Evolutionary conservation across 441 rosid genomes (phyloP).

Genomic region (Theobroma grandiflorum): DNA sequence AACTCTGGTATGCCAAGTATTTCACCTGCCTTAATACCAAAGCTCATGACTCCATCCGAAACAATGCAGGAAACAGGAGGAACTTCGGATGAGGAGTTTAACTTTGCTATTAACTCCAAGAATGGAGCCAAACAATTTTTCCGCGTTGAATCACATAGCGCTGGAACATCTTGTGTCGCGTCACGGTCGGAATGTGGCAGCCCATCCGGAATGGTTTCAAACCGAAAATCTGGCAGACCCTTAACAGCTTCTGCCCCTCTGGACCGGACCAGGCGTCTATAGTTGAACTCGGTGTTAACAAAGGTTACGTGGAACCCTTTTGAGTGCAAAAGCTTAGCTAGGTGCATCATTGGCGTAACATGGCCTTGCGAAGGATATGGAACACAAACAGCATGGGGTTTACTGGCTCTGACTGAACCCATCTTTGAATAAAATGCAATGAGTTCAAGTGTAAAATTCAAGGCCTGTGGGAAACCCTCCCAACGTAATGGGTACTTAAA

Average conservation of each 20-base stretch:
- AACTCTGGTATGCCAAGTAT: constrained; percentile 24
- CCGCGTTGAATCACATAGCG: background rate
- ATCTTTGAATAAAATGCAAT: background rate
- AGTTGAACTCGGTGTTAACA: constrained; percentile 24
- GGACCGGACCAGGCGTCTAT: constrained; percentile 29
- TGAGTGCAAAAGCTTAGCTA: constrained; percentile 39
- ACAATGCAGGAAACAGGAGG: constrained; percentile 32
- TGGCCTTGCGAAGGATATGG: constrained; percentile 47
- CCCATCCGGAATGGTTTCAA: constrained; percentile 37
- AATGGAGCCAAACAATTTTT: constrained; percentile 26
- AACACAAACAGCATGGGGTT: constrained; percentile 32
- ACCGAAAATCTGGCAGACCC: constrained; percentile 23
- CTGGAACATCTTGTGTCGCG: constrained; percentile 18
- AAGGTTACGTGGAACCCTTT: constrained; percentile 30
- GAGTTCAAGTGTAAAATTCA: background rate
- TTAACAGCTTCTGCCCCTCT: constrained; percentile 21
- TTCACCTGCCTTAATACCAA: constrained; percentile 23
- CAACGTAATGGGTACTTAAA: no score
- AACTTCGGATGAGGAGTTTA: constrained; percentile 20
- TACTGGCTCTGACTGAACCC: background rate
- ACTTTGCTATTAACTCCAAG: constrained; percentile 23
- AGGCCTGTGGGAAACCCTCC: no score
- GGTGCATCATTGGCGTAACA: constrained; percentile 37
- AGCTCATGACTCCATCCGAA: constrained; percentile 32
- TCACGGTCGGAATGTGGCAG: constrained; percentile 23